Conservation (phyloP, 2,329 filamentous ascomycete genomes). For the Scedosporium aurantiacum region DNA sequence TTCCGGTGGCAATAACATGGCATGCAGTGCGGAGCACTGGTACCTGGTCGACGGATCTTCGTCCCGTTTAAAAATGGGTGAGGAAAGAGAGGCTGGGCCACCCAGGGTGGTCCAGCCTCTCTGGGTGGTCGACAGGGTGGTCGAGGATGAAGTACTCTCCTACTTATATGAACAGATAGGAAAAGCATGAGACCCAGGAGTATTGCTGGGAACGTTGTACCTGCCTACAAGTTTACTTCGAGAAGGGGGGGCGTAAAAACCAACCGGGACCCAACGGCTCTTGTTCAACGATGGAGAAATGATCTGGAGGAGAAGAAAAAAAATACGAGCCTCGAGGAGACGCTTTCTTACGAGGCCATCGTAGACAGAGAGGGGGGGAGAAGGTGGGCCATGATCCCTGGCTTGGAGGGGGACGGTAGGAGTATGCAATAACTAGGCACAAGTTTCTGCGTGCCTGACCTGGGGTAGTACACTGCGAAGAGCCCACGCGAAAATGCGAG, state of each 20-base stretch:
- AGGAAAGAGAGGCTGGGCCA: not conserved
- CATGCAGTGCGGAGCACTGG: not conserved
- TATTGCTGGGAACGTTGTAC: too few relatives aligned
- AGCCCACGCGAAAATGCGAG: not conserved
- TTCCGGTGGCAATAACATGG: not conserved
- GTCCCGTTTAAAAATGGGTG: not conserved
- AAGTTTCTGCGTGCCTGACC: not conserved
- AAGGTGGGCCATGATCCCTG: not conserved
- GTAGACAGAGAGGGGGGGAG: not conserved
- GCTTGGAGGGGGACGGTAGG: not conserved
- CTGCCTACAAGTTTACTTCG: too few relatives aligned
- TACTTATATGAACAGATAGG: too few relatives aligned
- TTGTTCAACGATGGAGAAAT: too few relatives aligned
- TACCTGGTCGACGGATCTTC: not conserved
- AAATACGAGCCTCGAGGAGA: not conserved
- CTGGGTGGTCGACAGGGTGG: not conserved
- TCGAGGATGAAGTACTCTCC: too few relatives aligned
- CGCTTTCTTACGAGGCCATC: too few relatives aligned
- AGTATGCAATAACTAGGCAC: not conserved
- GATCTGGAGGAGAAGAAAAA: too few relatives aligned
- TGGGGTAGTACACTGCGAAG: not conserved
- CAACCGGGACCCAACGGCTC: too few relatives aligned
- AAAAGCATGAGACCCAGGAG: too few relatives aligned
- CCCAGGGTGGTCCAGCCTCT: not conserved
- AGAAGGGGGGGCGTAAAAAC: too few relatives aligned